Conservation (phyloP, 1,139 yeast species). For the Geotrichum fermentans region DNA sequence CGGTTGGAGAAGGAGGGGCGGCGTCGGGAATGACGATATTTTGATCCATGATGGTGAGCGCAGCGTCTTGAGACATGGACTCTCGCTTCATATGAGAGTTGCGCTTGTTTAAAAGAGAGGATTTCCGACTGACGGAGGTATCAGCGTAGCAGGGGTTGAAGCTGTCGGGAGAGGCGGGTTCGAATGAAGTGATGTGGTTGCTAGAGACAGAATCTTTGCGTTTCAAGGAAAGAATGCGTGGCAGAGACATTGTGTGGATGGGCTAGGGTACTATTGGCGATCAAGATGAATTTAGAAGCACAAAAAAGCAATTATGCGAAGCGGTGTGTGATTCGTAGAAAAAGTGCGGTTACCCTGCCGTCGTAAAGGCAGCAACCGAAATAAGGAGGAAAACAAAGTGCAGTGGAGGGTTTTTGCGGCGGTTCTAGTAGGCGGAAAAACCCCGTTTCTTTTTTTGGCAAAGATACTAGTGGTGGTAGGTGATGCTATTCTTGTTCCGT, state of each 20-base stretch:
- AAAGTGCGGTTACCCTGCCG: too few relatives aligned
- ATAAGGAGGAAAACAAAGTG: too few relatives aligned
- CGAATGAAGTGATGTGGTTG: neutral
- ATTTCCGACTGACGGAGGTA: neutral
- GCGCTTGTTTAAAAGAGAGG: neutral
- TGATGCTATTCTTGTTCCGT: too few relatives aligned
- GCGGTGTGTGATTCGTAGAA: too few relatives aligned
- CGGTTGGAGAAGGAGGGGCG: neutral
- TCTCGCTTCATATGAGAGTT: neutral
- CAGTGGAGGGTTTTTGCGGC: too few relatives aligned
- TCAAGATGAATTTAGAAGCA: too few relatives aligned
- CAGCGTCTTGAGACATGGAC: neutral
- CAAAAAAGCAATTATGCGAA: too few relatives aligned
- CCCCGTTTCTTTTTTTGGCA: too few relatives aligned
- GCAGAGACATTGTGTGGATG: neutral
- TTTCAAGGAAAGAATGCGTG: slow-evolving; percentile 2
- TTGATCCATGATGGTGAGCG: neutral
- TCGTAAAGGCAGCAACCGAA: too few relatives aligned
- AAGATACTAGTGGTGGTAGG: too few relatives aligned
- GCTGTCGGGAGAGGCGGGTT: neutral
- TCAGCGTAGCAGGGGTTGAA: neutral
- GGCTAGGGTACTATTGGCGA: neutral
- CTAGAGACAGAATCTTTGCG: neutral
- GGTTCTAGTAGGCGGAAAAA: too few relatives aligned
- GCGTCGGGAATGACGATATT: neutral